Evolutionary conservation across 2,329 filamentous ascomycete species (phyloP).

Genomic region (Microascus cirrosus): DNA sequence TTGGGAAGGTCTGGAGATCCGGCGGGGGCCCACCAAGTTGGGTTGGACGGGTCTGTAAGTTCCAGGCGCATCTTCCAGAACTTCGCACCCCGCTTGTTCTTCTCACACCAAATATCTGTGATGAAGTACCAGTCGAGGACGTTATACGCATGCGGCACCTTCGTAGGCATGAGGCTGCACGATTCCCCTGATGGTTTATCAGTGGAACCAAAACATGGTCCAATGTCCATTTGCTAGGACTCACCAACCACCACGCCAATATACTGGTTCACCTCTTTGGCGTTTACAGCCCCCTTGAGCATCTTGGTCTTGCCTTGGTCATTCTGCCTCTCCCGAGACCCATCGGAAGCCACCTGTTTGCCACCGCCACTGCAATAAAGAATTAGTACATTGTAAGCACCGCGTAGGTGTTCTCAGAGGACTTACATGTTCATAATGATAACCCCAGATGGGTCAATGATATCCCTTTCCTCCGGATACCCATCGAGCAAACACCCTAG

Average conservation of each 20-base stretch:
- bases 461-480: constrained; percentile 40
- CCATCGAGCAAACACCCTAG: constrained; percentile 49
- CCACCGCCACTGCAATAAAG: constrained; percentile 10
- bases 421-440: constrained; percentile 53
- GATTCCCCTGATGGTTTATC: constrained; percentile 28
- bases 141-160: constrained; percentile 47
- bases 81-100: constrained; percentile 21
- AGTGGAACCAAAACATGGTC: neutral
- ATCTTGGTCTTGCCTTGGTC: constrained; percentile 6
- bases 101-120: constrained; percentile 59
- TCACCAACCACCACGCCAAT: constrained; percentile 30
- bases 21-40: constrained; percentile 43
- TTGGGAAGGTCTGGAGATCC: constrained; percentile 13
- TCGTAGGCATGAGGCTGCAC: constrained; percentile 33
- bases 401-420: neutral
- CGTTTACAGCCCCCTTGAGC: constrained; percentile 38
- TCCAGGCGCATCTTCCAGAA: constrained; percentile 52
- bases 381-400: neutral
- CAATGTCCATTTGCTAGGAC: neutral
- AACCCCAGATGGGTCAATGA: constrained; percentile 12
- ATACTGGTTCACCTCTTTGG: constrained; percentile 26
- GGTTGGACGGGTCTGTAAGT: constrained; percentile 35
- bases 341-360: neutral
- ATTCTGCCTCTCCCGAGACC: constrained; percentile 9
- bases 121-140: constrained; percentile 60